Base-by-base conservation (phyloP, 176 grass and related monocot genomes). In the Zoysia pacifica region DNA sequence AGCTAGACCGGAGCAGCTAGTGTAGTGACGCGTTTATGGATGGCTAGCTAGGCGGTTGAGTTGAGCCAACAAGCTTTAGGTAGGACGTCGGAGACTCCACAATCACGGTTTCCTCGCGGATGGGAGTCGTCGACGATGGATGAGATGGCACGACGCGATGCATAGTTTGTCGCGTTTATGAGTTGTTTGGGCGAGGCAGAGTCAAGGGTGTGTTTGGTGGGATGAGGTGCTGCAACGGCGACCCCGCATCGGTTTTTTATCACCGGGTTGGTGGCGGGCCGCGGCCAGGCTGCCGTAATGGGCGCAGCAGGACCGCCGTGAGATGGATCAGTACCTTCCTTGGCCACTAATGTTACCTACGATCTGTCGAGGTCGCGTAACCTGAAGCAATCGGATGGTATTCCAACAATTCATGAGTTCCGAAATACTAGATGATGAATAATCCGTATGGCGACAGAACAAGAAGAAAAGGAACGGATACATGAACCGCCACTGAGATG, bases 121-220 rank as follows among this genome's bases (percentile, higher is more conserved):
- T 47, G 45, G 45, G 45, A 47, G 45, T 47, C 5, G 45, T 5
- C 4, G 45, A 47, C 8, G 45, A 47, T 47, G 45, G 28, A 28
- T 28, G 28, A 47, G 4, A 47, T 7, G 45, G 45, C 45, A 47
- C 4, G 45, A 47, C 45, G 45, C 45, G 45, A 47, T 47, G 45
- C 45, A 47, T 47, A 7, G 45, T 7, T 47, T 47, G 45, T 47
- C 45, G 45, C 45, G 18, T 60, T 60, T n/a, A 7, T 58, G 55
- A 58, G 19, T 19, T 19, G 16, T 19, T 58, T 28, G 28, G 1
- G 51, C 47, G 15, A 28, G 63, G 79, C 28, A 28, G 54, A 72
- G 56, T 78, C 79, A 48, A 59, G 28, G 12, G 5, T 18, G 16
- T 8, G 76, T 80, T 76, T 83, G 86, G 85, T 28, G 28, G 28